These are phyloP conservation scores for Physcomitrium patens DNA, from an alignment of 225 moss, liverwort and hornwort genomes.

Conservation along the genomic window DNA sequence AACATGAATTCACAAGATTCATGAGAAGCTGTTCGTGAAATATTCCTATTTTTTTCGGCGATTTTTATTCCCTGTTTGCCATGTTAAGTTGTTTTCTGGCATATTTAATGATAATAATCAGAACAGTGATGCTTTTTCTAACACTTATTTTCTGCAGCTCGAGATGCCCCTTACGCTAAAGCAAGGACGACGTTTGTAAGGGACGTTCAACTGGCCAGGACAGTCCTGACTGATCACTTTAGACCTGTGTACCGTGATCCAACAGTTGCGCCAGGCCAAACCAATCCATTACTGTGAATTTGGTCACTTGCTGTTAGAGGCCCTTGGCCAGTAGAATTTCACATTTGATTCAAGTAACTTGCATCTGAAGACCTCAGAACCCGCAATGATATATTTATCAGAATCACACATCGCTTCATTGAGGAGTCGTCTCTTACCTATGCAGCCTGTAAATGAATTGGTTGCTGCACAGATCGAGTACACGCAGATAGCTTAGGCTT, in stretches of 20 bases:
- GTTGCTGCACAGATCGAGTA: slow-evolving; percentile 11
- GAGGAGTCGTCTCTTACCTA: not conserved
- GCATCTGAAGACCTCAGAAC: slow-evolving; percentile 8
- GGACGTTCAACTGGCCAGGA: slow-evolving; percentile 44
- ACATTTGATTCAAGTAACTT: not conserved
- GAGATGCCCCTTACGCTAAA: slow-evolving; percentile 44
- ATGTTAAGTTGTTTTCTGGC: not conserved
- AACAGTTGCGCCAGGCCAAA: slow-evolving; percentile 21
- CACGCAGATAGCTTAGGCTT: slow-evolving; percentile 1
- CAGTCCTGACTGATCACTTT: slow-evolving; percentile 42
- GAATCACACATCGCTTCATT: not conserved
- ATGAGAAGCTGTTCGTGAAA: too few relatives aligned
- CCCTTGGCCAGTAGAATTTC: not conserved
- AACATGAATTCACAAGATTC: too few relatives aligned
- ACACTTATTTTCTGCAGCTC: slow-evolving; percentile 30
- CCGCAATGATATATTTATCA: not conserved
- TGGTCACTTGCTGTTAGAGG: not conserved
- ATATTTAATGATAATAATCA: not conserved
- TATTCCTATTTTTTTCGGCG: not conserved
- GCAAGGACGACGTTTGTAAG: slow-evolving; percentile 45
- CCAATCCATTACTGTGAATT: slow-evolving; percentile 24
- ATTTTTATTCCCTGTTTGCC: not conserved
- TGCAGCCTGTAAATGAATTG: slow-evolving; percentile 23
- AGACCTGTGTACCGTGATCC: slow-evolving; percentile 42
- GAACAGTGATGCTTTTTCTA: not conserved